phyloP scores from a whole-genome alignment of 202 grass and related monocot species.

The Dendrocalamus latiflorus region DNA sequence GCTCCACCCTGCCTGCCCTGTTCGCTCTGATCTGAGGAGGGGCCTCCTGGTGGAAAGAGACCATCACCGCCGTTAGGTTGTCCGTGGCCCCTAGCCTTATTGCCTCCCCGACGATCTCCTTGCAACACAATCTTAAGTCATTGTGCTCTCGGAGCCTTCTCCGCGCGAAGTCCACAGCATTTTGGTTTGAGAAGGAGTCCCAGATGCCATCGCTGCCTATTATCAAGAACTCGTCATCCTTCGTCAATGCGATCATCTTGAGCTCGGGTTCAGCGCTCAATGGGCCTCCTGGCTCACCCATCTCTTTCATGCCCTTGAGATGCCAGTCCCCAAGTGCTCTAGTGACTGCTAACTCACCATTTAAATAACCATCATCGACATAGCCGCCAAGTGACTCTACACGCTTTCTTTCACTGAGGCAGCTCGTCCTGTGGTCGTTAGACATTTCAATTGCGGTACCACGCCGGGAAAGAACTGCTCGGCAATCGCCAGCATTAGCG shows the following conservation, averaged over 20 bases:
- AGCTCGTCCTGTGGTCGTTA: slow-evolving; percentile 69
- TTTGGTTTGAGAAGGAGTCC: slow-evolving; percentile 92
- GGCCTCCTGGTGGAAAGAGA: slow-evolving; percentile 64
- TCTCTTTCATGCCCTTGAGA: slow-evolving; percentile 73
- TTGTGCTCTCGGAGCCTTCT: slow-evolving; percentile 77
- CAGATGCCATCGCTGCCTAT: slow-evolving; percentile 89
- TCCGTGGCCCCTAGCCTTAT: too few relatives aligned
- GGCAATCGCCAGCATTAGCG: slow-evolving; percentile 90
- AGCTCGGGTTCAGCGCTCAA: slow-evolving; percentile 85
- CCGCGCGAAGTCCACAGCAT: slow-evolving; percentile 68
- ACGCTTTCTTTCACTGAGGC: slow-evolving; percentile 54
- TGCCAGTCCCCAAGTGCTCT: slow-evolving; percentile 87
- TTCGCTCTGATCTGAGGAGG: slow-evolving; percentile 36
- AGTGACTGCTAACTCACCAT: slow-evolving; percentile 65
- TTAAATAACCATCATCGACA: slow-evolving; percentile 73
- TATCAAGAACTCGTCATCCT: slow-evolving; percentile 88
- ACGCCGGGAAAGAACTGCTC: slow-evolving; percentile 71
- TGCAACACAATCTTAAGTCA: too few relatives aligned
- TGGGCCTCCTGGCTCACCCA: slow-evolving; percentile 36
- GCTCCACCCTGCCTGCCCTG: slow-evolving; percentile 24
- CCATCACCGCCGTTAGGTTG: too few relatives aligned
- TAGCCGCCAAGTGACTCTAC: slow-evolving; percentile 73
- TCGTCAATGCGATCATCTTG: slow-evolving; percentile 58
- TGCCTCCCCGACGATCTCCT: too few relatives aligned
- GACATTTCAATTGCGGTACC: slow-evolving; percentile 78